Evolutionary conservation across 2,329 filamentous ascomycete species (phyloP).

Genomic region (Sporothrix humicola): DNA sequence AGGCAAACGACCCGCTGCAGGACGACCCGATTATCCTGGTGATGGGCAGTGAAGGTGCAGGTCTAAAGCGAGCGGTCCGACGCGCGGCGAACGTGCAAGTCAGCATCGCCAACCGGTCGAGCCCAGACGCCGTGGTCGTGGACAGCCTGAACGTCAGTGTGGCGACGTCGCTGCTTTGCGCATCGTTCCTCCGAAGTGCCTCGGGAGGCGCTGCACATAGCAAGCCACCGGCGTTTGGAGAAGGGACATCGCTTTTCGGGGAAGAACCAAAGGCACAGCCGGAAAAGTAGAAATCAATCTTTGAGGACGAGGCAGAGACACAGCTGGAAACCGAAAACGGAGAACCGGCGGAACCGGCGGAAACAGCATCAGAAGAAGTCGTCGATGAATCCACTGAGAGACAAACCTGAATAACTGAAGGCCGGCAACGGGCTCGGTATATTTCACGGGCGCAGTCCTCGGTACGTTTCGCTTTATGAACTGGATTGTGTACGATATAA

Average conservation of each 20-base stretch:
- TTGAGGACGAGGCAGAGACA: no score
- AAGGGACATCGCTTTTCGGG: no score
- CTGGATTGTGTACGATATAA: conserved; percentile 10
- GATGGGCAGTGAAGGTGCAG: conserved; percentile 80
- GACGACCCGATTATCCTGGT: conserved; percentile 76
- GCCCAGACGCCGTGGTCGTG: conserved; percentile 67
- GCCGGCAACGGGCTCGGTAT: not conserved
- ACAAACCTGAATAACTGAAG: not conserved
- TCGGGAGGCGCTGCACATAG: not conserved
- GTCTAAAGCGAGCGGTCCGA: conserved; percentile 68
- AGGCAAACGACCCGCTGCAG: conserved; percentile 58
- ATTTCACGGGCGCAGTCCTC: not conserved
- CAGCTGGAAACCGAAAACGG: no score
- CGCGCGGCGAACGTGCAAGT: conserved; percentile 69
- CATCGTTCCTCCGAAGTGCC: conserved; percentile 64
- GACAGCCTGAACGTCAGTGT: conserved; percentile 96
- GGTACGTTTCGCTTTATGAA: not conserved
- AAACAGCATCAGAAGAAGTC: no score
- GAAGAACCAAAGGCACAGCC: no score
- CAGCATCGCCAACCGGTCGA: conserved; percentile 66
- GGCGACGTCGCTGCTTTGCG: conserved; percentile 77
- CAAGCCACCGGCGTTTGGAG: no score
- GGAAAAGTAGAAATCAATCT: no score
- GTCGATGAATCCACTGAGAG: no score
- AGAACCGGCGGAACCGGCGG: no score